Percentiles rank a stretch among this genome's conserved stretches.
Evolutionary conservation across 495 filamentous ascomycete species (phyloP).

Genomic region (Neurospora sp.): DNA sequence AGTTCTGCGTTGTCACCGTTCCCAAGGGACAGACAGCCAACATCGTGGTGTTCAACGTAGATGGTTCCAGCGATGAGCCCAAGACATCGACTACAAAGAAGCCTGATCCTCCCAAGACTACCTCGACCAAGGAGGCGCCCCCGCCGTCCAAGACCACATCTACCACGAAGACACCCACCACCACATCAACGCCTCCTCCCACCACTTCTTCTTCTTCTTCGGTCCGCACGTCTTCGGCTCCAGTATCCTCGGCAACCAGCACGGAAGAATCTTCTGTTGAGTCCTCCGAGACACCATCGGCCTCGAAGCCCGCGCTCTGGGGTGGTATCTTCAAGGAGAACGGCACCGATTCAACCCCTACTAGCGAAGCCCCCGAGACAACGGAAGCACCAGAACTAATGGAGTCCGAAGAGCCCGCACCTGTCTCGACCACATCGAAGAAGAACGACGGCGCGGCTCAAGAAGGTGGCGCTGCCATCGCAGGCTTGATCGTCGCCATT

Average conservation of each 20-base stretch:
- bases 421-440: conserved; percentile 16
- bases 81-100: conserved; percentile 2
- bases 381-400: background rate
- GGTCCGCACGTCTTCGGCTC: conserved; percentile 6
- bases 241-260: background rate
- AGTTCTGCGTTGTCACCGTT: conserved; percentile 72
- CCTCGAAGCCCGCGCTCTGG: conserved; percentile 3
- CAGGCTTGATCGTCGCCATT: conserved; percentile 37
- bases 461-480: conserved; percentile 33
- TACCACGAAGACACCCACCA: conserved; percentile 4
- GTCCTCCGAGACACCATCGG: background rate
- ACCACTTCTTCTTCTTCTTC: conserved; percentile 6
- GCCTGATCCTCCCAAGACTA: conserved; percentile 4
- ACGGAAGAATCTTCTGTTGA: conserved; percentile 6
- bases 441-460: conserved; percentile 30
- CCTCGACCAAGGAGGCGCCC: conserved; percentile 1
- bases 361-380: background rate
- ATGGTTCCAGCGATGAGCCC: conserved; percentile 21
- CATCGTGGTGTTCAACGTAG: conserved; percentile 50
- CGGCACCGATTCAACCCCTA: background rate
- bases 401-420: background rate
- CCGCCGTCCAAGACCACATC: conserved; percentile 5
- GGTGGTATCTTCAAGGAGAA: conserved; percentile 29
- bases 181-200: conserved; percentile 6
- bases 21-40: conserved; percentile 57